These are phyloP conservation scores for Boeremia exigua DNA, from an alignment of 2,329 filamentous ascomycete species.

Conservation along the genomic window DNA sequence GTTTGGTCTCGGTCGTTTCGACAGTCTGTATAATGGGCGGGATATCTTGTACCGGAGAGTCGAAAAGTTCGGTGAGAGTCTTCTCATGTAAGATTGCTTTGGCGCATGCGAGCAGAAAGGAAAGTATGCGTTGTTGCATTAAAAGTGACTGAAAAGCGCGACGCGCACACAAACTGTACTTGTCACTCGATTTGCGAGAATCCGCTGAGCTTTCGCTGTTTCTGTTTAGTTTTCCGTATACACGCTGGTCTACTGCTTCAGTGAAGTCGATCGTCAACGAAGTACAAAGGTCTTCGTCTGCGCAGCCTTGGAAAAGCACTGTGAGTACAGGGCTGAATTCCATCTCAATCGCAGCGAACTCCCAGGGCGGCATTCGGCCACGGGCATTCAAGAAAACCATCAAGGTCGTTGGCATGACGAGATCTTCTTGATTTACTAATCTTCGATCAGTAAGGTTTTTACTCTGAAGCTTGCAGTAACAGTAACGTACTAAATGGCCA, in stretches of 20 bases:
- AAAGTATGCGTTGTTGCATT: constrained; percentile 3
- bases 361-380: constrained; percentile 4
- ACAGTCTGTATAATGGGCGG: not conserved
- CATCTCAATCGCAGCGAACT: constrained; percentile 1
- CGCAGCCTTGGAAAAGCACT: not conserved
- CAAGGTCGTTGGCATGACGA: constrained; percentile 4
- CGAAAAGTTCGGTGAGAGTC: not conserved
- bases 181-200: not conserved
- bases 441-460: not conserved
- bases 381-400: constrained; percentile 8
- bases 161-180: not conserved
- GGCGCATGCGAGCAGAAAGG: constrained; percentile 5
- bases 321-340: not conserved
- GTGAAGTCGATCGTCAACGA: not conserved
- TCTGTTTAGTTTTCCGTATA: not conserved
- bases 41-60: not conserved
- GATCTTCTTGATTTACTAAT: constrained; percentile 16
- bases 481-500: not conserved
- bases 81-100: not conserved
- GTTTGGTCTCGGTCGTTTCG: not conserved
- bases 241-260: not conserved
- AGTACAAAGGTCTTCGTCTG: not conserved
- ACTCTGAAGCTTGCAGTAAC: too few relatives aligned
- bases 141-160: not conserved
- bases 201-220: not conserved